Base-by-base conservation (phyloP, 768 basidiomycete genomes). In the Macrocybe gigantea region DNA sequence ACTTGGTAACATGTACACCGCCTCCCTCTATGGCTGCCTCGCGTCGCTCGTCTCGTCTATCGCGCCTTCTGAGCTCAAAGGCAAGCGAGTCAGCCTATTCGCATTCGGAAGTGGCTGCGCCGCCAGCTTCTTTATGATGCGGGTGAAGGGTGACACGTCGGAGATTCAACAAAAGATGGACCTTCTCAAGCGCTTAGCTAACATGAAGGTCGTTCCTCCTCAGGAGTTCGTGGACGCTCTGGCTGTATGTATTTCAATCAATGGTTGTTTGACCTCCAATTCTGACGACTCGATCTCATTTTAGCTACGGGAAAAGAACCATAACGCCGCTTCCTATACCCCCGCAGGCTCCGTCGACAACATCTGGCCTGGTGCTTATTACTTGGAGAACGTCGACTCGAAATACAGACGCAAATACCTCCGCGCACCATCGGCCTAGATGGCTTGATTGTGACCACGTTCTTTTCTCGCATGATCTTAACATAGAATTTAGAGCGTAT, bases 1-100 rank as follows among this genome's bases (percentile, higher is more conserved):
- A 39, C 81, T 95, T 54, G 96, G 96, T 10, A 98, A 99, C 82
- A 95, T 93, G 87, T 97, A 99, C 78, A 95, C 96, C 9, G 96
- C 87, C 10, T 94, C 92, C 11, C 75, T 99, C 8, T 98, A 94
- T 63, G 93, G 92, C 39, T 93, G 93, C 56, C 82, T 99, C 50
- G 88, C 94, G 35, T 92, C 89, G 6, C 73, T 98, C 30, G 62
- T 99, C 38, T 79, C 88, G 39, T 75, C 75, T 22, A 79, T 90
- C 35, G 80, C 83, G 57, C 83, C 89, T 7, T 65, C 77, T 6
- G 74, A 81, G 54, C 73, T 94, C 46, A 67, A 73, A 58, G 85
- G 81, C 69, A 96, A 93, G 77, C 84, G 93, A 29, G 74, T 95
- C 62, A 85, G 83, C 58, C 75, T 98, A 77, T 99, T 93, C 75